phyloP scores from a whole-genome alignment of 2,329 filamentous ascomycete genomes.

The Curvularia sp. region DNA sequence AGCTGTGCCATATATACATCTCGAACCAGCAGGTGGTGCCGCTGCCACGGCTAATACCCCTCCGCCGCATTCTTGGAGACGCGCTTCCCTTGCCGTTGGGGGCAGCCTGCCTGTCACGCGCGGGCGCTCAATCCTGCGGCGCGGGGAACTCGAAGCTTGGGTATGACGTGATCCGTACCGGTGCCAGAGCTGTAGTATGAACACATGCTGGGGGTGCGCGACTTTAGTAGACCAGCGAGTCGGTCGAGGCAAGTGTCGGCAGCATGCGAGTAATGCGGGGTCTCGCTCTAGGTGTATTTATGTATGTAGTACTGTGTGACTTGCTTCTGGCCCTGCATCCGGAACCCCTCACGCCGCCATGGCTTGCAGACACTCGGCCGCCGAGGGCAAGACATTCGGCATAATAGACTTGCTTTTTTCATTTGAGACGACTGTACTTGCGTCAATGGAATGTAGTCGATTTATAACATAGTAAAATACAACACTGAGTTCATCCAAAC shows the following conservation, averaged over 20 bases:
- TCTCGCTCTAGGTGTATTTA: not conserved
- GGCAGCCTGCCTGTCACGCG: conserved; percentile 23
- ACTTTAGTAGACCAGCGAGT: not conserved
- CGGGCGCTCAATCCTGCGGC: conserved; percentile 15
- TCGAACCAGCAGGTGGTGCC: conserved; percentile 2
- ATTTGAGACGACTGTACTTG: not conserved
- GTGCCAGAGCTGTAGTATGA: not conserved
- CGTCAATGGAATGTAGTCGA: not conserved
- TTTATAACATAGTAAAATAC: not conserved
- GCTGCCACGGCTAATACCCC: conserved; percentile 23
- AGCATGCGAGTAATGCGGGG: not conserved
- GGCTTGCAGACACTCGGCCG: not conserved
- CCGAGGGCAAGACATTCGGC: not conserved
- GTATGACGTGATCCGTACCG: conserved; percentile 17
- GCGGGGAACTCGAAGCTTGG: conserved; percentile 19
- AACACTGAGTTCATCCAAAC: not conserved
- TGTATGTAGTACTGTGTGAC: not conserved
- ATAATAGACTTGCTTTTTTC: not conserved
- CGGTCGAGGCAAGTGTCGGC: not conserved
- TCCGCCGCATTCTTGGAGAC: conserved; percentile 8
- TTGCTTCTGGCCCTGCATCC: conserved; percentile 8
- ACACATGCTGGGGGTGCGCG: not conserved
- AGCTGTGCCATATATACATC: conserved; percentile 17
- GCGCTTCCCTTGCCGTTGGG: conserved; percentile 20
- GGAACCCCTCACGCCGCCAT: conserved; percentile 8